Conservation (phyloP, 2,329 filamentous ascomycete species). For the Stromatinia cepivora region DNA sequence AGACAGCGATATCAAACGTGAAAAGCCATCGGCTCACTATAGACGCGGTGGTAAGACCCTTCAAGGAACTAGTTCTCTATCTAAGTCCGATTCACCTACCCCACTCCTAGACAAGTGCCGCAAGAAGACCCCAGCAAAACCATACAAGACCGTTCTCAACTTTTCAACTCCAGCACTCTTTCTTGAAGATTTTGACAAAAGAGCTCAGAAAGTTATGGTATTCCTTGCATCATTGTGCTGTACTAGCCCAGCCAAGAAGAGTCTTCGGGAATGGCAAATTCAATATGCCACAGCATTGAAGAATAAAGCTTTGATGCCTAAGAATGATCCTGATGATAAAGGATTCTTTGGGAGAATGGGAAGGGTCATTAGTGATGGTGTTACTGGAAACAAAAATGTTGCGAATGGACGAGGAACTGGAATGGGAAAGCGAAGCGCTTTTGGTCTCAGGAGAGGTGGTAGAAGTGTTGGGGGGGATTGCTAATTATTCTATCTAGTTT, state of each 20-base stretch:
- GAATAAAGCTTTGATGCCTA: conserved; percentile 26
- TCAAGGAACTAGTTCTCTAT: not conserved
- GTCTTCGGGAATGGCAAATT: conserved; percentile 53
- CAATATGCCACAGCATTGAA: conserved; percentile 45
- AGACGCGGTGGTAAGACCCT: not conserved
- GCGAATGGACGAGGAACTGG: conserved; percentile 8
- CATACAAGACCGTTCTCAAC: conserved; percentile 2
- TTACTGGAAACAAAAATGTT: not conserved
- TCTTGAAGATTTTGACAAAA: conserved; percentile 46
- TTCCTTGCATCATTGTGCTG: conserved; percentile 50
- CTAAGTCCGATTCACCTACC: not conserved
- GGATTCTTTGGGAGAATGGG: conserved; percentile 17
- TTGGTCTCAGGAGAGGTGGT: conserved; percentile 15
- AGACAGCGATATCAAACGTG: conserved; percentile 8
- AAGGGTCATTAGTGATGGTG: conserved; percentile 18
- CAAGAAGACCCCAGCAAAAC: conserved; percentile 6
- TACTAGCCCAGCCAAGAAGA: conserved; percentile 50
- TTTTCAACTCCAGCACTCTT: conserved; percentile 3
- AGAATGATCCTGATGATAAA: conserved; percentile 25
- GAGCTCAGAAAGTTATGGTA: conserved; percentile 48
- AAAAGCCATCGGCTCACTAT: not conserved
- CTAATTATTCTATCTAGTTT: not conserved
- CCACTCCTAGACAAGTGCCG: not conserved
- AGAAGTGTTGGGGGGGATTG: conserved; percentile 1
- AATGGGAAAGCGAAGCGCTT: conserved; percentile 23